phyloP scores from a whole-genome alignment of 805 yeast genomes.

The Candida nitratophila region DNA sequence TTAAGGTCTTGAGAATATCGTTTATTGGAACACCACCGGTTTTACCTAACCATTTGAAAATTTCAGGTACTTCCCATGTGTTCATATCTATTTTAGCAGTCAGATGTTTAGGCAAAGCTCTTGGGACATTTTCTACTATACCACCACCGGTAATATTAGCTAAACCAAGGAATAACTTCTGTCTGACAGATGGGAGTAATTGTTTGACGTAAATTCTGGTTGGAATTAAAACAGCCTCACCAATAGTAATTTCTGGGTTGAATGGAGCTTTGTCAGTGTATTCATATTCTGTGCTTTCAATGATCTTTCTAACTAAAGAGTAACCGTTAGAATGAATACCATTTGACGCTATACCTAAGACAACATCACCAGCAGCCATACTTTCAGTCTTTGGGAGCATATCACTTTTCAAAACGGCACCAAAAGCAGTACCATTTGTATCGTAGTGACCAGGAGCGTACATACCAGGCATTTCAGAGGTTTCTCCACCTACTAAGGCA shows the following conservation, averaged over 20 bases:
- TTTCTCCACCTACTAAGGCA: conserved; percentile 98
- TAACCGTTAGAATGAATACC: conserved; percentile 97
- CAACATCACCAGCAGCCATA: conserved; percentile 74
- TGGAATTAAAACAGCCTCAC: conserved; percentile 81
- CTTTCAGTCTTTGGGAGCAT: conserved; percentile 64
- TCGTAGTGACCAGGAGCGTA: conserved; percentile 94
- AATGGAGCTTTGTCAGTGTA: conserved; percentile 84
- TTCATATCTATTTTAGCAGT: conserved; percentile 76
- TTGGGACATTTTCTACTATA: conserved; percentile 88
- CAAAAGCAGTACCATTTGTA: conserved; percentile 97
- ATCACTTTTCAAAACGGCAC: conserved; percentile 76
- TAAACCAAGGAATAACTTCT: conserved; percentile 70
- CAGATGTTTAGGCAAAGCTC: conserved; percentile 78
- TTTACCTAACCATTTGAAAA: conserved; percentile 90
- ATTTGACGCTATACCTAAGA: conserved; percentile 82
- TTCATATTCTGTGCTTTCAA: conserved; percentile 65
- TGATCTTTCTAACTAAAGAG: conserved; percentile 87
- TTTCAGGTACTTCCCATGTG: conserved; percentile 79
- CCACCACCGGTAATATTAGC: conserved; percentile 99
- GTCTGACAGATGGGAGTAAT: conserved; percentile 63
- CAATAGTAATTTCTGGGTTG: conserved; percentile 65
- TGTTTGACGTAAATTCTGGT: conserved; percentile 94
- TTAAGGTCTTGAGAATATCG: conserved; percentile 86
- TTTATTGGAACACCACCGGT: conserved; percentile 83
- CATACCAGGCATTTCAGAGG: conserved; percentile 99